A percentile compares a stretch with the other conserved stretches of the same genome.
These are phyloP conservation scores for Colletotrichum sansevieriae DNA, from an alignment of 2,329 filamentous ascomycete genomes.

Conservation along the genomic window DNA sequence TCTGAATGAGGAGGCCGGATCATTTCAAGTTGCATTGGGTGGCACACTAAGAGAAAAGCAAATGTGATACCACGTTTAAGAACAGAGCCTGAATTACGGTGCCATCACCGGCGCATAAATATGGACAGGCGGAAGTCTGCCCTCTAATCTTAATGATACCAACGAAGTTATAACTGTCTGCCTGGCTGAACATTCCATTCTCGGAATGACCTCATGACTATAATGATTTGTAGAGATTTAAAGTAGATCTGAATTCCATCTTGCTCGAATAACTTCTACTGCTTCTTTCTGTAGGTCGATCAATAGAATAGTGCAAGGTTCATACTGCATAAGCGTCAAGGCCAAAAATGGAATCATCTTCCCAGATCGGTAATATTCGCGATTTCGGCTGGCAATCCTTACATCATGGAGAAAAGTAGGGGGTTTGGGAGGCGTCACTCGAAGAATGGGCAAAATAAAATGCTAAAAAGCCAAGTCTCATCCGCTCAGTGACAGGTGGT, in stretches of 20 bases:
- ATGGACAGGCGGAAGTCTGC: slow-evolving; percentile 10
- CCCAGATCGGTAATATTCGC: slow-evolving; percentile 14
- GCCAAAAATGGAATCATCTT: not conserved
- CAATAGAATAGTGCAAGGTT: not conserved
- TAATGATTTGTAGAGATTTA: no score
- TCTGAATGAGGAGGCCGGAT: no score
- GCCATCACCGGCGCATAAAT: slow-evolving; percentile 22
- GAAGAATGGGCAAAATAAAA: no score
- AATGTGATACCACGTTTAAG: not conserved
- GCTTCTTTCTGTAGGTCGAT: no score
- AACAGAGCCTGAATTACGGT: slow-evolving; percentile 9
- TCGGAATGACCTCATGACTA: not conserved
- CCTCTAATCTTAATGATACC: slow-evolving; percentile 36
- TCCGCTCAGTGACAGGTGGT: slow-evolving; percentile 6
- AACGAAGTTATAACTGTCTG: slow-evolving; percentile 26
- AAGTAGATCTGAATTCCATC: no score
- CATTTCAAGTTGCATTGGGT: not conserved
- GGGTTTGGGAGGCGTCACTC: no score
- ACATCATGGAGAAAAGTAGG: no score
- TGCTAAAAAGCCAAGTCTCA: not conserved
- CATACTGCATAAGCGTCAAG: slow-evolving; percentile 1
- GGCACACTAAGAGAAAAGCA: not conserved
- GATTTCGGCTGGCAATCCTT: not conserved
- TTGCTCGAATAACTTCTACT: no score
- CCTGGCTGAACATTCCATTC: not conserved